These are phyloP conservation scores for Gaeumannomyces sp. DNA, from an alignment of 2,329 filamentous ascomycete genomes.

Conservation along the genomic window DNA sequence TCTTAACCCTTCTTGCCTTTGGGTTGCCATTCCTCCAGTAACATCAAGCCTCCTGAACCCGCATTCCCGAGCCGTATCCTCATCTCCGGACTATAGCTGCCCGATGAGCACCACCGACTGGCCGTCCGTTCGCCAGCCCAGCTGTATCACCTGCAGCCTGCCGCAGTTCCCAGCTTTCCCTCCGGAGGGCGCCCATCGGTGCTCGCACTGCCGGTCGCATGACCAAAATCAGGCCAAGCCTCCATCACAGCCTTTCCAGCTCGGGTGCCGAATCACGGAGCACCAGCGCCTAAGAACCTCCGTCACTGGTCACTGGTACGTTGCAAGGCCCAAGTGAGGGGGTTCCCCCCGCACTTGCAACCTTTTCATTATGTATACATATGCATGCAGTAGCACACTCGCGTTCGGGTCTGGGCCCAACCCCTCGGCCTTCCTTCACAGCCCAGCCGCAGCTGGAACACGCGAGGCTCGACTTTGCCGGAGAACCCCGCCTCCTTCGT, in stretches of 20 bases:
- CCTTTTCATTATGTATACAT: background rate
- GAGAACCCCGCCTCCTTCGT: background rate
- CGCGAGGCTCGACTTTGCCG: background rate
- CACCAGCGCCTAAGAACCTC: background rate
- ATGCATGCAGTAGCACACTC: background rate
- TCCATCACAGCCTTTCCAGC: too few relatives aligned
- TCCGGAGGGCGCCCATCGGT: background rate
- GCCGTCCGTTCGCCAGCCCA: background rate
- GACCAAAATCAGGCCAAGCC: background rate
- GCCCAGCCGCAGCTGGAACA: background rate
- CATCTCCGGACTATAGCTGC: background rate
- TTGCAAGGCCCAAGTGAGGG: background rate
- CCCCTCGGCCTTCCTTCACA: background rate
- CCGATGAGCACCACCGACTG: background rate
- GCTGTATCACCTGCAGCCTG: background rate
- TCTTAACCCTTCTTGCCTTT: too few relatives aligned
- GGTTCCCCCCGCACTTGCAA: background rate
- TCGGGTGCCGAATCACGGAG: background rate
- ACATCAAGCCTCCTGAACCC: too few relatives aligned
- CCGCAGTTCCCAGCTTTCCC: too few relatives aligned
- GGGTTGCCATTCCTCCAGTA: too few relatives aligned
- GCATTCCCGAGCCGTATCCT: too few relatives aligned
- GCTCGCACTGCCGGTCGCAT: background rate
- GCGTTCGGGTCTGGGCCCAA: background rate
- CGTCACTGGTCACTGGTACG: background rate